phyloP scores from a whole-genome alignment of 495 filamentous ascomycete species.

The Neurospora sp. region DNA sequence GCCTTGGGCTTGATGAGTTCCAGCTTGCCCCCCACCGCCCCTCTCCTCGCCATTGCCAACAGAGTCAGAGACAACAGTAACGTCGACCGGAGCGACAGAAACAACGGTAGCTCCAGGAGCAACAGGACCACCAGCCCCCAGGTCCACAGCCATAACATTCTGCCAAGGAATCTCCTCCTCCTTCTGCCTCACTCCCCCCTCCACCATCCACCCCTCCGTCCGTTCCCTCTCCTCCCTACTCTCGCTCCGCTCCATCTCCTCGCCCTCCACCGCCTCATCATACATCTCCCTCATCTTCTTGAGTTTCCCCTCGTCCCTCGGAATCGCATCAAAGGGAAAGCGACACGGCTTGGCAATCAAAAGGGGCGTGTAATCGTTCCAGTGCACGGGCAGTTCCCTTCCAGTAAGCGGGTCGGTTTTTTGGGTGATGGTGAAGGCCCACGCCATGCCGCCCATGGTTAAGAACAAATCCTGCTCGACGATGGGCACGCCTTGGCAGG shows the following conservation, averaged over 20 bases:
- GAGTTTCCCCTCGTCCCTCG: conserved; percentile 25
- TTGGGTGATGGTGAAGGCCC: conserved; percentile 45
- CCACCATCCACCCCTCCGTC: neutral
- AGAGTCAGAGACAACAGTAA: no score
- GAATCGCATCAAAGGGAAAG: conserved; percentile 36
- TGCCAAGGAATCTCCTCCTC: neutral
- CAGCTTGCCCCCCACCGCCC: no score
- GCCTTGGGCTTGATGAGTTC: no score
- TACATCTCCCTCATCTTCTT: conserved; percentile 24
- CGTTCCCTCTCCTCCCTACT: neutral
- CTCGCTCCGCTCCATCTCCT: conserved; percentile 9
- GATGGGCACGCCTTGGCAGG: conserved; percentile 47
- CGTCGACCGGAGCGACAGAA: no score
- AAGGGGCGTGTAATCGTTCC: conserved; percentile 40
- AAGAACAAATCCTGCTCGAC: conserved; percentile 47
- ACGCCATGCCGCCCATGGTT: conserved; percentile 47
- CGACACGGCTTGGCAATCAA: conserved; percentile 42
- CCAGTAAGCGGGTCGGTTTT: conserved; percentile 25
- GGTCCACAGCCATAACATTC: neutral
- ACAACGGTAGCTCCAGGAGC: no score
- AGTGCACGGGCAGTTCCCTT: conserved; percentile 32
- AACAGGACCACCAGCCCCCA: neutral
- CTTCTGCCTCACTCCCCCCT: neutral
- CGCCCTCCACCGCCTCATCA: conserved; percentile 20
- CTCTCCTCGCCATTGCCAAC: no score